Percentiles rank a stretch among this genome's conserved stretches.
Conservation (phyloP, 768 basidiomycete genomes). For the Tubosaeta brunneosetosa region DNA sequence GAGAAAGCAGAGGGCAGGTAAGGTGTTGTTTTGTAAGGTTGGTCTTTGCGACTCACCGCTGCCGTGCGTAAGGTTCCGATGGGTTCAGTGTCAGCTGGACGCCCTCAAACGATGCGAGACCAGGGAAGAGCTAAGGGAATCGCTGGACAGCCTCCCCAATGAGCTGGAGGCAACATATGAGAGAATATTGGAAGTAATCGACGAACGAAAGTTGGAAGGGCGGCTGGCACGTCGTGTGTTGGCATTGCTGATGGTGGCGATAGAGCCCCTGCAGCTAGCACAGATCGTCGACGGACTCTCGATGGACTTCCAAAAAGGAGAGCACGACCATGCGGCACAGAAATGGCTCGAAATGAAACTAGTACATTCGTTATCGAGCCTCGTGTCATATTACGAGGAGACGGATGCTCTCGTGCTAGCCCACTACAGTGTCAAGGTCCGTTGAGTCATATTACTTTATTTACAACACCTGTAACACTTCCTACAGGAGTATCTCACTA, state of each 20-base stretch:
- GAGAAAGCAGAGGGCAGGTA: slow-evolving; percentile 2
- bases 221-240: background rate
- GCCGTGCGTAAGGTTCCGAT: background rate
- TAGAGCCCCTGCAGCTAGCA: background rate
- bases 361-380: background rate
- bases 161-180: slow-evolving; percentile 3
- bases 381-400: background rate
- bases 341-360: background rate
- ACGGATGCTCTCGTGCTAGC: background rate
- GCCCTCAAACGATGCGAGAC: background rate
- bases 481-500: slow-evolving; percentile 2
- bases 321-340: too few species aligned
- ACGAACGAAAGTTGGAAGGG: background rate
- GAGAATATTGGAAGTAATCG: slow-evolving; percentile 3
- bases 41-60: background rate
- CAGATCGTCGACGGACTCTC: background rate
- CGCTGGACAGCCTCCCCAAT: background rate
- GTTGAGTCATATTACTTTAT: background rate
- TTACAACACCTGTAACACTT: background rate
- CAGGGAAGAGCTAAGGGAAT: background rate
- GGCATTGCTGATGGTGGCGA: background rate
- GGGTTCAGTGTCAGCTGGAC: slow-evolving; percentile 6
- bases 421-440: slow-evolving; percentile 1
- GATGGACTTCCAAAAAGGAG: background rate
- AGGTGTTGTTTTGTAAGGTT: background rate